Evolutionary conservation across 768 basidiomycete species (phyloP).

Genomic region (Naematelia aurantialba): DNA sequence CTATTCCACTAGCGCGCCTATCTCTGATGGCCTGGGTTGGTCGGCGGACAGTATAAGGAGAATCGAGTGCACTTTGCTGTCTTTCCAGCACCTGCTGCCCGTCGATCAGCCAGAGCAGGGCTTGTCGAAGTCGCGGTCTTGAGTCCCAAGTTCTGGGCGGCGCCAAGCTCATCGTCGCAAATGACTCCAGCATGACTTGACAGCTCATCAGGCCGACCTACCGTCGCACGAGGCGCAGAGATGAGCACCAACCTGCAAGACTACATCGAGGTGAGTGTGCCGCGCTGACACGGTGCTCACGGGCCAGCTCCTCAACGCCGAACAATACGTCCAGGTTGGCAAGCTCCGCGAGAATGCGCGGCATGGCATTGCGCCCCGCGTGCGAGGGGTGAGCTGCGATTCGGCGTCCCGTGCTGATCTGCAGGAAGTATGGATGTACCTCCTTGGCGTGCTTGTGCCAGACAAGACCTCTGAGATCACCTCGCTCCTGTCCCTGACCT

Average conservation of each 20-base stretch:
- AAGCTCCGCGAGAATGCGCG: constrained; percentile 41
- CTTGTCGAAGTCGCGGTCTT: no score
- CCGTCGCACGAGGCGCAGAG: neutral
- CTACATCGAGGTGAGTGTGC: constrained; percentile 36
- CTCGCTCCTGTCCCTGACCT: constrained; percentile 29
- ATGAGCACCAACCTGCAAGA: constrained; percentile 45
- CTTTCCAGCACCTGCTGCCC: no score
- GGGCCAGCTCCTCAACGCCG: constrained; percentile 40
- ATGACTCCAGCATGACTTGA: no score
- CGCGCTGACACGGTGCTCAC: neutral
- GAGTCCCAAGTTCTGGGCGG: no score
- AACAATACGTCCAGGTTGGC: constrained; percentile 42
- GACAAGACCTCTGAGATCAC: constrained; percentile 42
- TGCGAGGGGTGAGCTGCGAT: constrained; percentile 34
- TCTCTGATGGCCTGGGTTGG: no score
- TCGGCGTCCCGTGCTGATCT: constrained; percentile 1
- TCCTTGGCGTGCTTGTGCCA: constrained; percentile 32
- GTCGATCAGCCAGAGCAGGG: no score
- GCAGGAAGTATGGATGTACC: constrained; percentile 47
- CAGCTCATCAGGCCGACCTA: neutral
- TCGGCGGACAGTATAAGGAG: no score
- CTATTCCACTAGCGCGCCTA: no score
- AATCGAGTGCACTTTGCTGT: no score
- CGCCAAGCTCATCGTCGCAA: no score
- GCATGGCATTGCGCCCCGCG: constrained; percentile 36